phyloP scores from a whole-genome alignment of 177 flowering plant species.

The Viscum album region DNA sequence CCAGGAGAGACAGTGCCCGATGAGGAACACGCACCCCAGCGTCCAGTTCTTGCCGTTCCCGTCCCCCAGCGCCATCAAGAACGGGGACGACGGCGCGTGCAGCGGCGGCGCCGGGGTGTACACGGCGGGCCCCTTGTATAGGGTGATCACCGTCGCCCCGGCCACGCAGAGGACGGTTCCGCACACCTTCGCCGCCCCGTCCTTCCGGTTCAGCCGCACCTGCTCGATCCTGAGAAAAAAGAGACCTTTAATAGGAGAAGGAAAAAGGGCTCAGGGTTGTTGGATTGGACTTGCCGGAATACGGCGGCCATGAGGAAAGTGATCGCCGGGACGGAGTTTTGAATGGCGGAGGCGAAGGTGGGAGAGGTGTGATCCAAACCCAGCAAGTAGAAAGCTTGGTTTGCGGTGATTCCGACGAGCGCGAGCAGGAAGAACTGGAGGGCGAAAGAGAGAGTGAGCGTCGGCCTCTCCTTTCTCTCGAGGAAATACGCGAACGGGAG shows the following conservation, averaged over 20 bases:
- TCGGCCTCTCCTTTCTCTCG: slow-evolving; percentile 94
- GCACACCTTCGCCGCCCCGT: slow-evolving; percentile 64
- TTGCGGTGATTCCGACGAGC: slow-evolving; percentile 86
- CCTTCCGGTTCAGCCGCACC: slow-evolving; percentile 59
- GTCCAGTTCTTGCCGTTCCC: slow-evolving; percentile 86
- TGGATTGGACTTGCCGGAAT: slow-evolving; percentile 38
- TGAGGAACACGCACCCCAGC: slow-evolving; percentile 76
- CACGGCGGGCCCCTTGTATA: slow-evolving; percentile 64
- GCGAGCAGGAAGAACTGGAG: slow-evolving; percentile 86
- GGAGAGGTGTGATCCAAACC: slow-evolving; percentile 94
- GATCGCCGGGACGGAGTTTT: slow-evolving; percentile 94
- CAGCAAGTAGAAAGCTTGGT: slow-evolving; percentile 95
- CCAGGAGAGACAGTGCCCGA: slow-evolving; percentile 96
- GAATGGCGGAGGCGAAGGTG: slow-evolving; percentile 92
- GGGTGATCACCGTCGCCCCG: slow-evolving; percentile 84
- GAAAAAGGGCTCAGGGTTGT: background rate
- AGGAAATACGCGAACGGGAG: slow-evolving; percentile 87
- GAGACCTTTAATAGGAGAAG: no score
- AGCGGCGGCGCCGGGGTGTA: slow-evolving; percentile 34
- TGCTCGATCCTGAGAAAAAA: slow-evolving; percentile 92
- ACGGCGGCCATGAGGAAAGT: slow-evolving; percentile 95
- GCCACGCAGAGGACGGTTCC: slow-evolving; percentile 70
- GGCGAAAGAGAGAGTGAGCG: slow-evolving; percentile 39
- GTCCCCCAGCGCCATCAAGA: slow-evolving; percentile 43
- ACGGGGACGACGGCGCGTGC: slow-evolving; percentile 14